Conservation (phyloP, 106 monocot genomes). For the Alisma plantagoaquatica region DNA sequence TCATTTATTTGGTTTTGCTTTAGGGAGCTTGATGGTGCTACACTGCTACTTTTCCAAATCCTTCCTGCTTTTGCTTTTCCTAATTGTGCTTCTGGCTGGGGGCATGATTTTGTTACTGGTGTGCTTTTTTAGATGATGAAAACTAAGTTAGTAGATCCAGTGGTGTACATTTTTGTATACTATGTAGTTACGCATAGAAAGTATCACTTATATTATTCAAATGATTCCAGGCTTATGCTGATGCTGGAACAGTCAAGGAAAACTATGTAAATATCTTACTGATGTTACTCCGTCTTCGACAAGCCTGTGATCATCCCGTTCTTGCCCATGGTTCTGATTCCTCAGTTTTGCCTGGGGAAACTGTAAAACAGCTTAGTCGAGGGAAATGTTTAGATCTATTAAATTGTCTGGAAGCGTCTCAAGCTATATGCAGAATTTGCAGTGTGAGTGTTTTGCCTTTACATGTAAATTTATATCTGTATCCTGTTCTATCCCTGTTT, state of each 20-base stretch:
- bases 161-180: too few species aligned
- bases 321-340: slow-evolving; percentile 60
- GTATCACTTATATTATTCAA: too few species aligned
- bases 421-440: slow-evolving; percentile 69
- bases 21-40: too few species aligned
- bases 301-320: slow-evolving; percentile 92
- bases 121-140: too few species aligned
- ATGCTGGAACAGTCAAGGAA: slow-evolving; percentile 88
- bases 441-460: slow-evolving; percentile 40
- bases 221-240: slow-evolving; percentile 68
- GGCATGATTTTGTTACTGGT: too few species aligned
- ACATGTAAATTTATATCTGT: background rate
- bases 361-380: slow-evolving; percentile 48
- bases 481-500: too few species aligned
- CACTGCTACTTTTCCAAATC: too few species aligned
- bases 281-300: slow-evolving; percentile 90
- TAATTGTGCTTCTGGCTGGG: too few species aligned
- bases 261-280: slow-evolving; percentile 95
- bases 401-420: slow-evolving; percentile 61
- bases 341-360: slow-evolving; percentile 50
- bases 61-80: too few species aligned
- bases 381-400: slow-evolving; percentile 48
- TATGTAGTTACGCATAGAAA: too few species aligned
- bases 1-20: too few species aligned
- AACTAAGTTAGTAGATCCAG: too few species aligned